Evolutionary conservation across 345 rosid species (phyloP).

Genomic region (Ceriops tagal): DNA sequence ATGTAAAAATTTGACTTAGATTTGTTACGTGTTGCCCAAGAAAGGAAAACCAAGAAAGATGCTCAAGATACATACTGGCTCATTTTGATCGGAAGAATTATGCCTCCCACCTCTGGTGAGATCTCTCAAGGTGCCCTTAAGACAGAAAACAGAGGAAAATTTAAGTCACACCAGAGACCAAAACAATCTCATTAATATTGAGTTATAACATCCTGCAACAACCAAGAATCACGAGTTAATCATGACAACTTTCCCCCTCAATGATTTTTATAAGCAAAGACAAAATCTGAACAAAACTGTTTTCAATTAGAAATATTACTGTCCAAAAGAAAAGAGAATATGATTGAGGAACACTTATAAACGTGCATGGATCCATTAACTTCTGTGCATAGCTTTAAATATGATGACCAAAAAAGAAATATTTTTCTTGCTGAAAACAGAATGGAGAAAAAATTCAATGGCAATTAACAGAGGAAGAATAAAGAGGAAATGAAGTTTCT

Average conservation of each 20-base stretch:
- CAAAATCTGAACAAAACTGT: not conserved
- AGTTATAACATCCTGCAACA: not conserved
- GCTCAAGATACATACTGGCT: conserved; percentile 30
- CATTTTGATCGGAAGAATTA: conserved; percentile 28
- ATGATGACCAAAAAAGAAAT: no score
- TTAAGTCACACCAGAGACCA: conserved; percentile 14
- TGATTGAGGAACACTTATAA: no score
- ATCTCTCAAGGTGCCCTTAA: conserved; percentile 50
- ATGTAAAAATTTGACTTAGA: not conserved
- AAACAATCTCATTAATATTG: conserved; percentile 2
- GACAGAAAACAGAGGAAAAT: not conserved
- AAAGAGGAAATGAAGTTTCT: no score
- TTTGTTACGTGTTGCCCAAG: not conserved
- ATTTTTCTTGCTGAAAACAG: no score
- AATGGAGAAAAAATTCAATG: no score
- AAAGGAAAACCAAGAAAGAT: not conserved
- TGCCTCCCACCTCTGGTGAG: conserved; percentile 41
- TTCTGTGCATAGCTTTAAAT: no score
- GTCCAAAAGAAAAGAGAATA: no score
- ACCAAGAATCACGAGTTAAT: not conserved
- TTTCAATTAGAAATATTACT: no score
- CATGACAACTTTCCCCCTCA: not conserved
- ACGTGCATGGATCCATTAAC: no score
- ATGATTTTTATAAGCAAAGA: not conserved
- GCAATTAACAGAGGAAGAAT: no score